A percentile compares a stretch with the other conserved stretches of the same genome.
phyloP scores from a whole-genome alignment of 805 yeast species.

The Metschnikowia proteae region DNA sequence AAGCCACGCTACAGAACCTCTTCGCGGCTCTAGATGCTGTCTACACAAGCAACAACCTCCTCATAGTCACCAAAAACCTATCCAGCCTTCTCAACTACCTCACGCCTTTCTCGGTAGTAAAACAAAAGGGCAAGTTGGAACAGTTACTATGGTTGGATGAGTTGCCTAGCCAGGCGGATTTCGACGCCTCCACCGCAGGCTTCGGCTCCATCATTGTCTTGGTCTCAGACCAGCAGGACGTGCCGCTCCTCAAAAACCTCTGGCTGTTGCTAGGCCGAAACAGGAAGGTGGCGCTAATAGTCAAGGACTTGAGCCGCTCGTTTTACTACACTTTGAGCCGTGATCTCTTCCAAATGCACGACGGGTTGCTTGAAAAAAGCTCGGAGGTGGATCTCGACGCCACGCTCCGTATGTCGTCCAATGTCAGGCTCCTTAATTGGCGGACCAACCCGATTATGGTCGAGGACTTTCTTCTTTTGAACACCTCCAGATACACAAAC shows the following conservation, averaged over 20 bases:
- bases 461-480: slow-evolving; percentile 33
- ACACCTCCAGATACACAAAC: not conserved
- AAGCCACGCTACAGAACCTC: slow-evolving; percentile 20
- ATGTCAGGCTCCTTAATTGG: slow-evolving; percentile 48
- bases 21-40: slow-evolving; percentile 21
- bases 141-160: slow-evolving; percentile 14
- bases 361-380: slow-evolving; percentile 15
- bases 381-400: slow-evolving; percentile 8
- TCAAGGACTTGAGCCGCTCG: slow-evolving; percentile 34
- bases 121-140: slow-evolving; percentile 45
- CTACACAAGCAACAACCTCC: slow-evolving; percentile 22
- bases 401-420: slow-evolving; percentile 28
- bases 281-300: slow-evolving; percentile 23
- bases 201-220: slow-evolving; percentile 9
- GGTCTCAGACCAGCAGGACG: slow-evolving; percentile 5
- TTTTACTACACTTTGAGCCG: slow-evolving; percentile 30
- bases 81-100: slow-evolving; percentile 50
- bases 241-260: slow-evolving; percentile 7
- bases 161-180: slow-evolving; percentile 2
- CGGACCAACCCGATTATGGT: slow-evolving; percentile 37
- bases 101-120: slow-evolving; percentile 52
- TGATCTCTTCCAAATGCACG: slow-evolving; percentile 15
- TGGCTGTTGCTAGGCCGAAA: slow-evolving; percentile 8
- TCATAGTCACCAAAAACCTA: slow-evolving; percentile 43
- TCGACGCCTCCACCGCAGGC: not conserved